Evolutionary conservation across 768 basidiomycete species (phyloP).

Genomic region (Phaeotremella fagi): DNA sequence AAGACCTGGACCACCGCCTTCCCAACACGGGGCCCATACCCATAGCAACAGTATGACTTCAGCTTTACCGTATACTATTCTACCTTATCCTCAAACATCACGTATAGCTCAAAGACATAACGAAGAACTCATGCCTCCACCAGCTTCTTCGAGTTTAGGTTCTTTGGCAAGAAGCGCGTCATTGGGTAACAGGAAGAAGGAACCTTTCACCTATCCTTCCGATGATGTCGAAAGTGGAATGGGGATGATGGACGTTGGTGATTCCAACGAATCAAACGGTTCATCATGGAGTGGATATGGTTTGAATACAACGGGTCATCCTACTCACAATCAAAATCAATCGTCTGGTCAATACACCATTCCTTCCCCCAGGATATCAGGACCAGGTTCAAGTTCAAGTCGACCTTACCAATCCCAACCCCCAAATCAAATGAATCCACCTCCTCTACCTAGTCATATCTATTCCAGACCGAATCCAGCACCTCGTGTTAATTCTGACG

Average conservation of each 20-base stretch:
- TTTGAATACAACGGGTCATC: neutral
- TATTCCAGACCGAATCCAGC: constrained; percentile 9
- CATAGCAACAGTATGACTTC: constrained; percentile 8
- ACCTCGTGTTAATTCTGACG: constrained; percentile 7
- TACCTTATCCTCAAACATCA: constrained; percentile 5
- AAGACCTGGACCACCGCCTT: neutral
- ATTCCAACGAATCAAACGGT: neutral
- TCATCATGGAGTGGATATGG: constrained; percentile 2
- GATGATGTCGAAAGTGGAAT: constrained; percentile 46
- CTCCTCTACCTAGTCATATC: constrained; percentile 28
- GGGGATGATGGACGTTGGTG: constrained; percentile 37
- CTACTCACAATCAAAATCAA: neutral
- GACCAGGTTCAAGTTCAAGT: neutral
- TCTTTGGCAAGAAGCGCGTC: constrained; percentile 42
- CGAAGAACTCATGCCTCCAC: constrained; percentile 26
- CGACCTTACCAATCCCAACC: neutral
- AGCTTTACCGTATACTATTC: constrained; percentile 5
- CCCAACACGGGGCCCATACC: constrained; percentile 1
- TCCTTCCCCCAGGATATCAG: neutral
- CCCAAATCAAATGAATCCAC: constrained; percentile 35
- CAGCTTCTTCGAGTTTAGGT: constrained; percentile 21
- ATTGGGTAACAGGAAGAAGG: constrained; percentile 41
- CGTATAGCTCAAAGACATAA: neutral
- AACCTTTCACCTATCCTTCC: constrained; percentile 41
- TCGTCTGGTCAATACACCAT: neutral